Percentiles rank a stretch among this genome's conserved stretches.
phyloP scores from a whole-genome alignment of 1,139 yeast genomes.

The Yamadazyma mexicana region DNA sequence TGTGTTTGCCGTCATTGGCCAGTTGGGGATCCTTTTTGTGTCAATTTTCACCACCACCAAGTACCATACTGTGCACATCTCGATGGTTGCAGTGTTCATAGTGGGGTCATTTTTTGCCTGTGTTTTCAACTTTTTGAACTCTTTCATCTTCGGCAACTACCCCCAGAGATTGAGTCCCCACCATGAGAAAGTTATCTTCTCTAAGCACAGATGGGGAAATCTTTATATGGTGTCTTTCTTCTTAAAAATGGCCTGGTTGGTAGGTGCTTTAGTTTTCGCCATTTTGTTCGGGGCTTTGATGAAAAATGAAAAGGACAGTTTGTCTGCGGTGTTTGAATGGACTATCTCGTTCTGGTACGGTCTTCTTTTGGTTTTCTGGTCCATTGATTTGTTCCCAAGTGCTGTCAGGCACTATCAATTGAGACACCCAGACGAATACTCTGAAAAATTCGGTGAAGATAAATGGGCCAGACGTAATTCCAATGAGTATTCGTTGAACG shows the following conservation, averaged over 20 bases:
- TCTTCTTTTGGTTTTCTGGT: constrained; percentile 59
- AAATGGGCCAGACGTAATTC: constrained; percentile 7
- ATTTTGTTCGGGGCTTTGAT: constrained; percentile 60
- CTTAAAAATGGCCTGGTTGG: constrained; percentile 64
- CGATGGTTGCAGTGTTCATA: constrained; percentile 75
- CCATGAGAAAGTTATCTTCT: constrained; percentile 45
- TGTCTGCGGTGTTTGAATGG: constrained; percentile 79
- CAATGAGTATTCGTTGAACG: constrained; percentile 15
- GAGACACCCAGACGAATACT: constrained; percentile 23
- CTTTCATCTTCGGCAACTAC: constrained; percentile 60
- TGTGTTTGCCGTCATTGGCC: constrained; percentile 61
- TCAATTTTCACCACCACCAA: constrained; percentile 69
- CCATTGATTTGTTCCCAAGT: constrained; percentile 71
- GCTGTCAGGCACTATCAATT: constrained; percentile 36
- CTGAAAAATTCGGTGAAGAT: constrained; percentile 12
- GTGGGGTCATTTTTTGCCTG: constrained; percentile 68
- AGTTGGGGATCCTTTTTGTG: constrained; percentile 73
- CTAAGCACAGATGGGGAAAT: constrained; percentile 35
- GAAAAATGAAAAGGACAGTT: constrained; percentile 34
- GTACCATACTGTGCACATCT: constrained; percentile 60
- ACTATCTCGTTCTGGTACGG: constrained; percentile 81
- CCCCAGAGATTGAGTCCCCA: constrained; percentile 41
- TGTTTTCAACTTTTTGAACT: constrained; percentile 58
- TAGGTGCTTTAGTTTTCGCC: constrained; percentile 69
- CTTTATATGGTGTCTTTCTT: constrained; percentile 51